Evolutionary conservation across 208 protist species (phyloP), one percentile per base, ranked within the genome.

Genomic region (Acanthamoeba triangularis): DNA sequence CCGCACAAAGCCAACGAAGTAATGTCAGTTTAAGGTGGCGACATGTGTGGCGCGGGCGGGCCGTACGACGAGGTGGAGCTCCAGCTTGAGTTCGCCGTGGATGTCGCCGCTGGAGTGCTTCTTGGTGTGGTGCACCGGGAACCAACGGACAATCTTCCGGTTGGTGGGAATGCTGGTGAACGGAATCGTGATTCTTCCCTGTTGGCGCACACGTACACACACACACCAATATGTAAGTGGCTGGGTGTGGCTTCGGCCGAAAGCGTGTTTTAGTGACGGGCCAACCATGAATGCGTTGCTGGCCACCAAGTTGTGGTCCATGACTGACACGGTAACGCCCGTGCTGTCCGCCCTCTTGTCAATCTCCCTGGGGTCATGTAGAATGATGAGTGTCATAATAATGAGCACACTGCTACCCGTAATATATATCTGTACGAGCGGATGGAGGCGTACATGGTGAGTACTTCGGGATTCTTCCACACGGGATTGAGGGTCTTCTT

Each of bases 61-160:
- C 37, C 69, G 69, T 80, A 80, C 69, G 37, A 80, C 1, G 28
- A 49, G 0, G 69, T 28, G 37, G 20, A 80, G 30, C 35, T 13
- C 7, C 7, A 88, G 35, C 10, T 63, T n/a, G 52, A 88, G 80
- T 33, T 88, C 80, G 80, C 80, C 80, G 80, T 88, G 52, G 28
- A 88, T 61, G 49, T 35, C n/a, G 44, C 49, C 49, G 35, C 33
- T 85, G 41, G 28, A n/a, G 30, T 61, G 23, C 8, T 33, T 41
- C 80, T 88, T 88, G 25, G 80, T 88, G 80, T 61, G 41, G n/a
- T 88, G 80, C 41, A 88, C 25, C 6, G 80, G 80, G 80, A 88
- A 88, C 80, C 80, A 88, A 35, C 80, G 80, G 16, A 20, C 59
- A 16, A 88, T 54, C 80, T 88, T 41, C 44, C 16, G 6, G 52